Evolutionary conservation across 1,139 yeast species (phyloP), one percentile per base, ranked within the genome.

Genomic region (Yamadazyma dushanensis): DNA sequence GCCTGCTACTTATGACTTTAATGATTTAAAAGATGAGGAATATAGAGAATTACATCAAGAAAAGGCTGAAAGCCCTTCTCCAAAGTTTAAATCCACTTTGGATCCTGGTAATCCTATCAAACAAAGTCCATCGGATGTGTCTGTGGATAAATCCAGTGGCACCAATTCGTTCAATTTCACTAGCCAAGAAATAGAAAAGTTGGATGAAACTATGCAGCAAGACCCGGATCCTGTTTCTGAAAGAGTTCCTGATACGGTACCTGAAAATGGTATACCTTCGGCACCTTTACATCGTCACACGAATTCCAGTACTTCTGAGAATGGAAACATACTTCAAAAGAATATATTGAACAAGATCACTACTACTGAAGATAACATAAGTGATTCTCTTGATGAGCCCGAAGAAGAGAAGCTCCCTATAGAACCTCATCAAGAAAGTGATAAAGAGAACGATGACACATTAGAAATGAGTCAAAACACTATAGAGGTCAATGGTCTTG

Each of bases 1-100:
- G 56, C 80, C 83, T 1, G 87, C 80, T 1, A 73, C 82, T 0
- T 63, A 73, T 45, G 74, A 81, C 51, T 81, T 81, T 32, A 73
- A 66, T 40, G 84, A 77, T 1, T 56, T 80, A 17, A 58, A 57
- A 33, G 44, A 49, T 31, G 52, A 49, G 13, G 43, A 52, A 30
- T 56, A 53, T 36, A 51, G 51, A 16, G 39, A 36, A 7, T 21
- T 32, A 18, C 24, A 25, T 18, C 25, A 14, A 4, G 16, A 19
- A 10, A n/a, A 15, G 8, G 16, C 25, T 34, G 17, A 24, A 26
- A 8, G 35, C 38, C 9, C 21, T 43, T 29, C 53, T 43, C 29
- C 29, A 15, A 17, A 6, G 6, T 26, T 26, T 35, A 48, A 47
- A 34, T 36, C 59, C 13, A 63, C 66, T 7, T 54, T 71, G 39